A percentile compares a stretch with the other conserved stretches of the same genome.
phyloP scores from a whole-genome alignment of 2,329 filamentous ascomycete genomes.

The Akanthomyces uredinophilus region DNA sequence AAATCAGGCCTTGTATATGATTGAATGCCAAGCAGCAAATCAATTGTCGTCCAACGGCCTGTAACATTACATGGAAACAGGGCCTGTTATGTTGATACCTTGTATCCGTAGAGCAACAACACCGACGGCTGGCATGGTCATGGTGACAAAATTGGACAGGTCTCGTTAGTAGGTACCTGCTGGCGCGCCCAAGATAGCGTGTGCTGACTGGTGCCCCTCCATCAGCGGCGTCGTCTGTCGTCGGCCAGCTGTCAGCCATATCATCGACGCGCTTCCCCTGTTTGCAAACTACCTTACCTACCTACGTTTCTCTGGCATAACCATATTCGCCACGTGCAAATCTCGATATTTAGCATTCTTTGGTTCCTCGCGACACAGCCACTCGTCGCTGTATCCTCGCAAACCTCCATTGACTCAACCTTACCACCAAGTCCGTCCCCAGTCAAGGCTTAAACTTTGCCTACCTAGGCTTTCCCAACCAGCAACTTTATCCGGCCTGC shows the following conservation, averaged over 20 bases:
- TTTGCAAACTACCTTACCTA: too few relatives aligned
- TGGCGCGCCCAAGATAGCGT: not conserved
- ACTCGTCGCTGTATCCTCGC: not conserved
- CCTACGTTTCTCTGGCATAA: not conserved
- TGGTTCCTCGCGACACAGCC: not conserved
- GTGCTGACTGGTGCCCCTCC: not conserved
- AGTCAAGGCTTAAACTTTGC: not conserved
- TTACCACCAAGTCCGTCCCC: too few relatives aligned
- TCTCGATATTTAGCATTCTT: not conserved
- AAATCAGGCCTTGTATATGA: too few relatives aligned
- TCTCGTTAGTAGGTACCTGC: not conserved
- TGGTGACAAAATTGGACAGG: not conserved
- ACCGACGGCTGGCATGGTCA: not conserved
- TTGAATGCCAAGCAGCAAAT: too few relatives aligned
- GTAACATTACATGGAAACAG: too few relatives aligned
- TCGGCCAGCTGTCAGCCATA: not conserved
- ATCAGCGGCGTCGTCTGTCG: not conserved
- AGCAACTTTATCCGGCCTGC: not conserved
- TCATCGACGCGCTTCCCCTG: slow-evolving; percentile 8
- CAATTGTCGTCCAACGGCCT: too few relatives aligned
- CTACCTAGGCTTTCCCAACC: not conserved
- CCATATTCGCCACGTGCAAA: not conserved
- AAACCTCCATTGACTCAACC: not conserved
- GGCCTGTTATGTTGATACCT: too few relatives aligned
- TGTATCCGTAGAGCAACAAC: not conserved